phyloP scores from a whole-genome alignment of 345 rosid species.

The Ceriops tagal region DNA sequence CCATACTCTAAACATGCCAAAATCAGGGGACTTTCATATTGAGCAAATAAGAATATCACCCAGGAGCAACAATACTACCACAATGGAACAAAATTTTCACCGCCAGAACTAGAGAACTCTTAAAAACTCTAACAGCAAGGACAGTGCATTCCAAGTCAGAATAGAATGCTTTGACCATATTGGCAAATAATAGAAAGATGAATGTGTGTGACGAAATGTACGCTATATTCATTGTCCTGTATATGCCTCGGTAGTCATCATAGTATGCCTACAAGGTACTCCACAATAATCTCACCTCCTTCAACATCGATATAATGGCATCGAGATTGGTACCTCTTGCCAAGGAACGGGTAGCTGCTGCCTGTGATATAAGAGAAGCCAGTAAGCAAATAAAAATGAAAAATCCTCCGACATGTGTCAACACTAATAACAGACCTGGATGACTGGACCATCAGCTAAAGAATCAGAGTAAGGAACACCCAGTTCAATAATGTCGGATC shows the following conservation, averaged over 20 bases:
- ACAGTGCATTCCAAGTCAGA: background rate
- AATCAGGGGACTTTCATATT: too few species aligned
- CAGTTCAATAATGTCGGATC: constrained; percentile 77
- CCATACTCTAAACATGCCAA: too few species aligned
- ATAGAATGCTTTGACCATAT: background rate
- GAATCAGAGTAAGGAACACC: constrained; percentile 96
- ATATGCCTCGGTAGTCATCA: background rate
- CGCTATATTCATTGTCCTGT: too few species aligned
- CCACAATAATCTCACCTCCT: constrained; percentile 48
- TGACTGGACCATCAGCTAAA: constrained; percentile 86
- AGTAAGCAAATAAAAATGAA: constrained; percentile 4
- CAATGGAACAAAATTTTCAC: background rate
- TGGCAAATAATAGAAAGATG: background rate
- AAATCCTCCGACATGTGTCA: background rate
- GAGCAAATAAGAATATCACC: background rate
- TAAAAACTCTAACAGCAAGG: background rate
- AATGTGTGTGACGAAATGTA: background rate
- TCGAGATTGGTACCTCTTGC: constrained; percentile 72
- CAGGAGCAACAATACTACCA: background rate
- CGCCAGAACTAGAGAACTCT: background rate
- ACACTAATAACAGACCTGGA: constrained; percentile 54
- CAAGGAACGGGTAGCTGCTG: constrained; percentile 84
- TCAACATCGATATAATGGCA: constrained; percentile 63
- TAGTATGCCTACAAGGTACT: background rate
- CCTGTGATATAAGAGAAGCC: constrained; percentile 41